Conservation (phyloP, 163 green algal species). For the Scenedesmus sp. region DNA sequence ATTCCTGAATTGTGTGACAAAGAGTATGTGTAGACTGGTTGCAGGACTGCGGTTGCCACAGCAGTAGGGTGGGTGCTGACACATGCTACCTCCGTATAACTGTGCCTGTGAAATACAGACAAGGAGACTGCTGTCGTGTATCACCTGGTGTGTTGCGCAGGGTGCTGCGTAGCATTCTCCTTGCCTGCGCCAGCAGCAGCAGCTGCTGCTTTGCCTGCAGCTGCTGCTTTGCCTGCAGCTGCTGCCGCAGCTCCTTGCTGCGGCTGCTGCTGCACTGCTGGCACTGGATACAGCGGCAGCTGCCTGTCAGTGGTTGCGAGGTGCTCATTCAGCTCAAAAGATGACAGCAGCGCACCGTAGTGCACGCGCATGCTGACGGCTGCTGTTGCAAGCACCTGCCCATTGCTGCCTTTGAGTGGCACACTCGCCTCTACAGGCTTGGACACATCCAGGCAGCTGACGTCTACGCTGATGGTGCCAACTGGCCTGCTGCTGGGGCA, state of each 20-base stretch:
- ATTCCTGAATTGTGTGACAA: not conserved
- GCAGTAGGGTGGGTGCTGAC: too few relatives aligned
- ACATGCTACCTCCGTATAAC: not conserved
- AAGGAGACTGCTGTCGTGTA: not conserved
- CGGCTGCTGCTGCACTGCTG: slow-evolving; percentile 2
- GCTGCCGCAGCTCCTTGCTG: not conserved
- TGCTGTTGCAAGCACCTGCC: slow-evolving; percentile 27
- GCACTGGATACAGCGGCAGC: slow-evolving; percentile 39
- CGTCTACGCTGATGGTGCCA: not conserved
- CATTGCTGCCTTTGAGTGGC: not conserved
- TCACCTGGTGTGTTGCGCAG: not conserved
- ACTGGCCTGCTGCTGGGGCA: slow-evolving; percentile 18
- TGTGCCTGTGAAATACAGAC: not conserved
- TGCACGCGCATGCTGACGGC: slow-evolving; percentile 29
- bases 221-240: not conserved
- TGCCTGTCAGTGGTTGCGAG: slow-evolving; percentile 37
- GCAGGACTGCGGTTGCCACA: not conserved
- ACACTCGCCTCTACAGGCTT: slow-evolving; percentile 20
- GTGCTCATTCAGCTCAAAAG: slow-evolving; percentile 50
- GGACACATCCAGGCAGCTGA: not conserved
- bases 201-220: not conserved
- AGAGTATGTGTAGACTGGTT: not conserved
- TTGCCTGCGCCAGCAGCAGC: not conserved
- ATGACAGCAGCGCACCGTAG: slow-evolving; percentile 23
- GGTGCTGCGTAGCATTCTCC: not conserved